Conservation (phyloP, 805 yeast genomes). For the Candida palmyrensis region DNA sequence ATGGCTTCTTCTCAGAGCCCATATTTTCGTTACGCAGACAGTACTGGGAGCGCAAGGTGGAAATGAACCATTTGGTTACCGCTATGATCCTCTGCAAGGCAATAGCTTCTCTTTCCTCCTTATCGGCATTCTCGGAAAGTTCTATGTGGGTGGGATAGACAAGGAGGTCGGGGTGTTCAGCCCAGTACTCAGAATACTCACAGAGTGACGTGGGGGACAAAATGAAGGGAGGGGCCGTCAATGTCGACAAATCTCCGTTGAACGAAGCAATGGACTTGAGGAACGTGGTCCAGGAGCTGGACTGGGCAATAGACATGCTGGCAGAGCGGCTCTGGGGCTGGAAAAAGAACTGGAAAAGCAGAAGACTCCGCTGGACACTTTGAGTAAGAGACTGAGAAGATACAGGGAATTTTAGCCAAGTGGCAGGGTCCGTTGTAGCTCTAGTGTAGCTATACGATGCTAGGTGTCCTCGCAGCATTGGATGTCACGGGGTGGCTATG, state of each 20-base stretch:
- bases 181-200: conserved; percentile 96
- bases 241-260: conserved; percentile 87
- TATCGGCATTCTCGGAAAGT: conserved; percentile 32
- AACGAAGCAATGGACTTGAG: conserved; percentile 86
- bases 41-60: conserved; percentile 89
- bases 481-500: too few relatives aligned
- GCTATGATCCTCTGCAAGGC: conserved; percentile 67
- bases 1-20: conserved; percentile 96
- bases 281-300: conserved; percentile 82
- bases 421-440: too few relatives aligned
- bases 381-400: too few relatives aligned
- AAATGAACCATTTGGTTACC: conserved; percentile 86
- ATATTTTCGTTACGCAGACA: conserved; percentile 85
- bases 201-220: conserved; percentile 82
- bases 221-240: conserved; percentile 97
- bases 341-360: not conserved
- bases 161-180: conserved; percentile 82
- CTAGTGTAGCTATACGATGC: too few relatives aligned
- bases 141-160: conserved; percentile 59
- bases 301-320: conserved; percentile 20
- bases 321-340: too few relatives aligned
- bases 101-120: conserved; percentile 31
- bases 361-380: too few relatives aligned
- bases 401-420: too few relatives aligned
- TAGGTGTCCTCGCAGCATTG: too few relatives aligned